Conservation (phyloP, 352 stramenopile species). For the Pythium graminicola region DNA sequence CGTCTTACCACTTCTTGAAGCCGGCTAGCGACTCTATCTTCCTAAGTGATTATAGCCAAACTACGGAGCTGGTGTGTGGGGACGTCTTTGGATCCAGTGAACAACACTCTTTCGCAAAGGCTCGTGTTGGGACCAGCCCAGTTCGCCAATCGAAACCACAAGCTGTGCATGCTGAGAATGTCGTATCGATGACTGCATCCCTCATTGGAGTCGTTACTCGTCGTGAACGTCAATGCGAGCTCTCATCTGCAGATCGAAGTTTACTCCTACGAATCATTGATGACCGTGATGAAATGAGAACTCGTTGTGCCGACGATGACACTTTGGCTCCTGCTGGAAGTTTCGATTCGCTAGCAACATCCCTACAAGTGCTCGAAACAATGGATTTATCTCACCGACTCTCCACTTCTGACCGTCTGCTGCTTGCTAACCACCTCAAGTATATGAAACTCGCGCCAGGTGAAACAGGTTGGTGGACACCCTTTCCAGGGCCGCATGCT, state of each 20-base stretch:
- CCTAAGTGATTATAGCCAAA: constrained; percentile 28
- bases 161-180: constrained; percentile 23
- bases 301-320: neutral
- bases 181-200: constrained; percentile 35
- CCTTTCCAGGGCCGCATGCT: neutral
- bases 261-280: constrained; percentile 23
- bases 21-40: constrained; percentile 29
- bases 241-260: constrained; percentile 16
- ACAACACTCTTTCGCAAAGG: neutral
- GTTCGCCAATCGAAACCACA: constrained; percentile 1
- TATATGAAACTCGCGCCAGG: constrained; percentile 21
- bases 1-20: constrained; percentile 20
- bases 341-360: constrained; percentile 23
- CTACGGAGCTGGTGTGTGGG: constrained; percentile 19
- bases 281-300: constrained; percentile 11
- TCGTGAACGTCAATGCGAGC: neutral
- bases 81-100: constrained; percentile 24
- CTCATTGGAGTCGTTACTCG: constrained; percentile 28
- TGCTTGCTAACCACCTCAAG: constrained; percentile 21
- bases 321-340: neutral
- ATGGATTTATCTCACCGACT: constrained; percentile 24
- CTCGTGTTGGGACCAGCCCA: neutral
- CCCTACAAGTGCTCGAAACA: constrained; percentile 25
- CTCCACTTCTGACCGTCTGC: constrained; percentile 19
- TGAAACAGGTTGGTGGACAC: constrained; percentile 16